Evolutionary conservation across 768 basidiomycete genomes (phyloP).

Genomic region (Podaxis sp.): DNA sequence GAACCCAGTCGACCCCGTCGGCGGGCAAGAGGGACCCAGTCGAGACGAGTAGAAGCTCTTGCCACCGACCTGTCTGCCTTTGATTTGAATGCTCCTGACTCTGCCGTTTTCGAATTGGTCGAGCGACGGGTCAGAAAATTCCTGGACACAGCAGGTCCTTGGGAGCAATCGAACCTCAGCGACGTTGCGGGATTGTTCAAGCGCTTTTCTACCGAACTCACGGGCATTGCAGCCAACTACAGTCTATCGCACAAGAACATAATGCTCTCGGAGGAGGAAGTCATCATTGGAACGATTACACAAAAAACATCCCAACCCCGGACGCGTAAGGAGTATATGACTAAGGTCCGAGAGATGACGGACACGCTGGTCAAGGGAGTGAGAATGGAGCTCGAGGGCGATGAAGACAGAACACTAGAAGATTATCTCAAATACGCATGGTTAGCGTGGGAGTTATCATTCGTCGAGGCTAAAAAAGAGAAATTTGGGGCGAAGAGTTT

Average conservation of each 20-base stretch:
- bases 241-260: slow-evolving; percentile 42
- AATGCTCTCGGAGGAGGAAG: slow-evolving; percentile 61
- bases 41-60: slow-evolving; percentile 8
- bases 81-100: slow-evolving; percentile 1
- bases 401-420: slow-evolving; percentile 37
- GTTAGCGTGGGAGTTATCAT: slow-evolving; percentile 52
- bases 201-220: slow-evolving; percentile 46
- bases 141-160: slow-evolving; percentile 25
- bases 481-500: slow-evolving; percentile 61
- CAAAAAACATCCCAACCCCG: slow-evolving; percentile 61
- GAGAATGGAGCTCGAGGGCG: slow-evolving; percentile 48
- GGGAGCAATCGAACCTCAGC: slow-evolving; percentile 20
- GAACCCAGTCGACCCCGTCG: neutral
- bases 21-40: slow-evolving; percentile 9
- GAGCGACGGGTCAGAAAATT: slow-evolving; percentile 30
- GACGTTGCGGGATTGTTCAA: slow-evolving; percentile 33
- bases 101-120: slow-evolving; percentile 9
- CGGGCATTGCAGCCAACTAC: slow-evolving; percentile 43
- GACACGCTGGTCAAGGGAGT: slow-evolving; percentile 48
- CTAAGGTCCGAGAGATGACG: slow-evolving; percentile 54
- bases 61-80: slow-evolving; percentile 3
- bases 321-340: slow-evolving; percentile 49
- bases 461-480: slow-evolving; percentile 22
- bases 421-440: slow-evolving; percentile 48
- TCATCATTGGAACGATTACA: slow-evolving; percentile 61